Base-by-base conservation (phyloP, 1,139 yeast species). In the Yamadazyma jaroonii region DNA sequence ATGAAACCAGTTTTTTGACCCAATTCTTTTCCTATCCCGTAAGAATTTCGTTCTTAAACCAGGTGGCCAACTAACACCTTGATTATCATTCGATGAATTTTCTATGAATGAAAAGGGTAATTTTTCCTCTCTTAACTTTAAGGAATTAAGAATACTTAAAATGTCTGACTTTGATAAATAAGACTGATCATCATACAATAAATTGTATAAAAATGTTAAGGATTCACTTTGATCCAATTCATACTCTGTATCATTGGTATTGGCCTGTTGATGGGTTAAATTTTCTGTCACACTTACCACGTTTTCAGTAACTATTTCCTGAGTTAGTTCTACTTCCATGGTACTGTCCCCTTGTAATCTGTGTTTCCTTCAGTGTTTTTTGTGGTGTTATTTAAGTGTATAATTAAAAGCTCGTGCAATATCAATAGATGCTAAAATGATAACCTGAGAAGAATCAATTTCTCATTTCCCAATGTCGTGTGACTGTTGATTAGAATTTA, bases 141-240 rank as follows among this genome's bases (percentile, higher is more conserved):
- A 56, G 2, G 65, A 52, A 43, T 65, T 64, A 32, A 69, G 52
- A 3, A 69, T 57, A 26, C 48, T 52, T 36, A 69, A 49, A 34
- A 69, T 67, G 40, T 69, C 74, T 4, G 67, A 48, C 35, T 65
- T 64, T 25, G 65, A 48, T 30, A 69, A 51, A 8, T 45, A 41
- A 2, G 72, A 64, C 10, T 56, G 46, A n/a, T 63, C 64, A 45
- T 68, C 74, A 44, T 64, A 67, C 25, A 69, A 53, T 28, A 68
- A 53, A 46, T 68, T 66, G 49, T 65, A 67, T 22, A 68, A 50
- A 40, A 69, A 68, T 2, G 69, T 62, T 23, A 67, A 51, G 4
- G 72, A 64, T 42, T 69, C 74, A 2, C 72, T 66, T 45, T 60
- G 71, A 46, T 56, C 62, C 31, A 67, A 52, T 42, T 69, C 75